These are phyloP conservation scores for Pisolithus albus DNA, from an alignment of 768 basidiomycete species.

Conservation along the genomic window DNA sequence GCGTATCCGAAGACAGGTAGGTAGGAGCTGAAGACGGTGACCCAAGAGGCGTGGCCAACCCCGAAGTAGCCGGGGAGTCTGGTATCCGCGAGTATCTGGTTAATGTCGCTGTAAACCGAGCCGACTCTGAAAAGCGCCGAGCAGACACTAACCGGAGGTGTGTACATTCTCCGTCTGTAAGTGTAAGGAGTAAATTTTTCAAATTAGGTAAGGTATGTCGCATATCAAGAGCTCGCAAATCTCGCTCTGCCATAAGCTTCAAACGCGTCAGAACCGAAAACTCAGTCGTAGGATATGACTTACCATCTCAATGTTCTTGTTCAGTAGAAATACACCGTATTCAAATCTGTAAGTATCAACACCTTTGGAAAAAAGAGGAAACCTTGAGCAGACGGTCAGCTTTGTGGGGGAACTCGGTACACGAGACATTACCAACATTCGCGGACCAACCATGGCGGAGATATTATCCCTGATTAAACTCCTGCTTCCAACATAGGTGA, in stretches of 20 bases:
- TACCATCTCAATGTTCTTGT: constrained; percentile 96
- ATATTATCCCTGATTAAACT: constrained; percentile 91
- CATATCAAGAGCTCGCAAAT: constrained; percentile 84
- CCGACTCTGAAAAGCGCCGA: constrained; percentile 1
- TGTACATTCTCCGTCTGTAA: constrained; percentile 63
- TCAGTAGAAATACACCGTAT: constrained; percentile 93
- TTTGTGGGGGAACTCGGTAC: neutral
- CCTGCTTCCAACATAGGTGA: constrained; percentile 84
- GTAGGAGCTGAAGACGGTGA: constrained; percentile 10
- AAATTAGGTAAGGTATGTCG: constrained; percentile 95
- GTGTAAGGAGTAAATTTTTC: constrained; percentile 84
- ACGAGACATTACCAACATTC: constrained; percentile 59
- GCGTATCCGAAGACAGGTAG: constrained; percentile 18
- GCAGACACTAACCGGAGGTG: constrained; percentile 37
- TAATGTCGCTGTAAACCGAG: constrained; percentile 6
- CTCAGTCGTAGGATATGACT: neutral
- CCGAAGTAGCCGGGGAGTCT: constrained; percentile 18
- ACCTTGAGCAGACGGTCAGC: constrained; percentile 45
- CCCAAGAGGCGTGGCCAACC: constrained; percentile 19
- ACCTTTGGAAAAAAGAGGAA: constrained; percentile 89
- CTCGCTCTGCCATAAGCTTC: constrained; percentile 88
- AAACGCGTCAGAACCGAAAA: constrained; percentile 1
- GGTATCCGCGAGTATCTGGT: constrained; percentile 13
- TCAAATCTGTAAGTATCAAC: constrained; percentile 97
- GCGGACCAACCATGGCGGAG: constrained; percentile 89